These are phyloP conservation scores for Nitzschia sp. DNA, from an alignment of 108 stramenopile genomes.

Conservation along the genomic window DNA sequence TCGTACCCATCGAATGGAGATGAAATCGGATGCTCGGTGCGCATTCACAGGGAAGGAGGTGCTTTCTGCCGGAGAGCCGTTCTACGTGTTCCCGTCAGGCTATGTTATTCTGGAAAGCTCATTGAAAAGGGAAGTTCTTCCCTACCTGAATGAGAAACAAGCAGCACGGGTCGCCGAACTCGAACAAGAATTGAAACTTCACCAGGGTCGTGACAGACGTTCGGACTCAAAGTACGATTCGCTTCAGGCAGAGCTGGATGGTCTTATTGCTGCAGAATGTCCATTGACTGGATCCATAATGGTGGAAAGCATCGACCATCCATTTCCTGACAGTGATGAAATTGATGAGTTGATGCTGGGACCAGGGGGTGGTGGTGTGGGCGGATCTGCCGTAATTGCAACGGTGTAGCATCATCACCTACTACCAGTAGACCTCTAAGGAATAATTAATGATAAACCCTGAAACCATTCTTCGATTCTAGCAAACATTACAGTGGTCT, in stretches of 20 bases:
- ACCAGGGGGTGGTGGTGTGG: neutral
- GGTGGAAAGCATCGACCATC: constrained; percentile 74
- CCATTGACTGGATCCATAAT: constrained; percentile 81
- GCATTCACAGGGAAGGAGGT: constrained; percentile 77
- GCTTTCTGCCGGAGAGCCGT: constrained; percentile 63
- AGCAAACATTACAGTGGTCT: constrained; percentile 11
- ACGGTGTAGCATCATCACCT: constrained; percentile 3
- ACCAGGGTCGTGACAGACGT: neutral
- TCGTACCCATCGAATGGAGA: constrained; percentile 52
- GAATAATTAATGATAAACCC: no score
- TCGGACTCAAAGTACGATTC: constrained; percentile 30
- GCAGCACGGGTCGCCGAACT: constrained; percentile 51
- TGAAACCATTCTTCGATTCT: no score
- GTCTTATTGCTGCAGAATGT: constrained; percentile 87
- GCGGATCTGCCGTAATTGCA: constrained; percentile 2
- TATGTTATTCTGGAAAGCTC: constrained; percentile 75
- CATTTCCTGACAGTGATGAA: constrained; percentile 47
- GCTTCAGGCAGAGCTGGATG: constrained; percentile 76
- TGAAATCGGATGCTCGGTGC: constrained; percentile 73
- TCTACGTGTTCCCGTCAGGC: constrained; percentile 89
- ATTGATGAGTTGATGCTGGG: constrained; percentile 5
- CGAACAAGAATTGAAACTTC: constrained; percentile 51
- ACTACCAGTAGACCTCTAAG: no score
- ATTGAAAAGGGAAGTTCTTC: constrained; percentile 66
- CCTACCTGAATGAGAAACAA: constrained; percentile 73